Evolutionary conservation across 352 stramenopile genomes (phyloP).

Genomic region (Halophytophthora polymorphica): DNA sequence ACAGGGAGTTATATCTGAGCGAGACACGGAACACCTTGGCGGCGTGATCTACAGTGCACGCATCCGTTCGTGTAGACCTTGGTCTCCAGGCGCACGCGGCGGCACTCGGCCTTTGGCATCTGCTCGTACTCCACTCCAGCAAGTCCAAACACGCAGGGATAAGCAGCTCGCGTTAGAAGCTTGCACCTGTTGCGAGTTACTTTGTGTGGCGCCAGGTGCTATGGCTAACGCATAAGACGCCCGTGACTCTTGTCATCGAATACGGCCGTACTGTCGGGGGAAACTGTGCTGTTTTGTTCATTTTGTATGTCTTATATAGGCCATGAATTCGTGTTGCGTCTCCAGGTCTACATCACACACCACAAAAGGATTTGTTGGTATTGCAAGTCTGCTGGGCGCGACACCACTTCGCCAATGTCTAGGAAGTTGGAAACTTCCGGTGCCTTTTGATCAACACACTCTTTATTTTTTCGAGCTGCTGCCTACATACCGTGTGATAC

Average conservation of each 20-base stretch:
- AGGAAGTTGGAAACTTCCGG: conserved; percentile 23
- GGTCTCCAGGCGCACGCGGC: conserved; percentile 42
- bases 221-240: no score
- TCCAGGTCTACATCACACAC: no score
- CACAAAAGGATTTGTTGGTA: neutral
- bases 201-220: no score
- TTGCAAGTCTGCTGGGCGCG: neutral
- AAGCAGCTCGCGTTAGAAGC: neutral
- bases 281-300: no score
- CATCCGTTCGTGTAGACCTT: conserved; percentile 61
- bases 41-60: conserved; percentile 21
- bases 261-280: no score
- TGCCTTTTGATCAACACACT: conserved; percentile 46
- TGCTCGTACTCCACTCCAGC: conserved; percentile 35
- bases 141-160: conserved; percentile 3
- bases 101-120: conserved; percentile 37
- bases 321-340: no score
- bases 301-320: no score
- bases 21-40: neutral
- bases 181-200: no score
- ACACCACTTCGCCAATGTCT: neutral
- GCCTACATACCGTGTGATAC: conserved; percentile 20
- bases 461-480: conserved; percentile 50
- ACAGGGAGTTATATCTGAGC: neutral
- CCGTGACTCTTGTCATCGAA: no score